Evolutionary conservation across 2,329 filamentous ascomycete species (phyloP).

Genomic region (Xylariaceae sp.): DNA sequence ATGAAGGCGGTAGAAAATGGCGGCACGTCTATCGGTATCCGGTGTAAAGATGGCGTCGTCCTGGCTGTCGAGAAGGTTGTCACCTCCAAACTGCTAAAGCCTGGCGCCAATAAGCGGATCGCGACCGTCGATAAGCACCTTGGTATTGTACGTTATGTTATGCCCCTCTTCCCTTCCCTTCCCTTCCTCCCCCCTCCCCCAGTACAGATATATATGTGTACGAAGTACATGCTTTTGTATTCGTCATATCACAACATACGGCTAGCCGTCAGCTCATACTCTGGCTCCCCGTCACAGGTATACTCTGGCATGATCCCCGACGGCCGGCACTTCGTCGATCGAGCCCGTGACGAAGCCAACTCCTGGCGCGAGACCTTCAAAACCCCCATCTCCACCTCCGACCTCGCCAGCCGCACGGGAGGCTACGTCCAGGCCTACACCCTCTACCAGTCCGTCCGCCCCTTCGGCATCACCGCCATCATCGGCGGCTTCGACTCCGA

Average conservation of each 20-base stretch:
- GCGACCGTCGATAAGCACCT: conserved; percentile 89
- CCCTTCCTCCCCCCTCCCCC: neutral
- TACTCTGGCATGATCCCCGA: conserved; percentile 93
- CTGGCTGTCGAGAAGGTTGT: conserved; percentile 96
- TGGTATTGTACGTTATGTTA: conserved; percentile 65
- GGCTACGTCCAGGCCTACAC: conserved; percentile 97
- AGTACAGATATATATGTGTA: neutral
- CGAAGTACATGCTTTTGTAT: neutral
- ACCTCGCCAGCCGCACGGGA: conserved; percentile 88
- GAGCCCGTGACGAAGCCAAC: conserved; percentile 87
- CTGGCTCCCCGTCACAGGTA: conserved; percentile 51
- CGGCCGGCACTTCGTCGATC: conserved; percentile 88
- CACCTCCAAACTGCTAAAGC: conserved; percentile 89
- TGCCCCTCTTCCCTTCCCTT: neutral
- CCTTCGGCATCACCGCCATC: conserved; percentile 94
- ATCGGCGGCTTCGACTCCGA: conserved; percentile 91
- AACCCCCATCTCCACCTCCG: conserved; percentile 80
- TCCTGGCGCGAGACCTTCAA: conserved; percentile 94
- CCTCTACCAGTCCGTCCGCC: conserved; percentile 91
- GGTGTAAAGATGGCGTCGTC: conserved; percentile 95
- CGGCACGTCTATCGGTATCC: conserved; percentile 90
- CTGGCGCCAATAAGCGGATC: conserved; percentile 95
- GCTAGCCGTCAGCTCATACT: neutral
- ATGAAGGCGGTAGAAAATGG: conserved; percentile 98
- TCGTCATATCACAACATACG: neutral